Evolutionary conservation across 257 asterid genomes (phyloP).

Genomic region (Petunia axillaris): DNA sequence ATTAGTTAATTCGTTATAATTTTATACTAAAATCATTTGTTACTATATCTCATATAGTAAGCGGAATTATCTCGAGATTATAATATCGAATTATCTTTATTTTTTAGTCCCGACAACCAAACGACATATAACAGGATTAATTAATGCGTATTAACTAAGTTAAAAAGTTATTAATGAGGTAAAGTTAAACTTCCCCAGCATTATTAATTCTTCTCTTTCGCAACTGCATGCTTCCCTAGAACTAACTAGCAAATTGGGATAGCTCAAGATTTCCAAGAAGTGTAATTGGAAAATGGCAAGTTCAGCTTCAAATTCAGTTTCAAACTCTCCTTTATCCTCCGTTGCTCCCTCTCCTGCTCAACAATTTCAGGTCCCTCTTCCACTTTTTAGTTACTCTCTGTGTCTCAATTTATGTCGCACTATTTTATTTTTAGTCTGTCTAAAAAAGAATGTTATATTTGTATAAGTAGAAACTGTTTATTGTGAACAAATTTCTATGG

Average conservation of each 20-base stretch:
- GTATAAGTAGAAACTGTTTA: too few species aligned
- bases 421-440: too few species aligned
- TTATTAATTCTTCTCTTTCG: neutral
- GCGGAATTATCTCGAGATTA: too few species aligned
- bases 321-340: conserved; percentile 9
- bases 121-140: neutral
- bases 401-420: too few species aligned
- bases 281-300: neutral
- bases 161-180: neutral
- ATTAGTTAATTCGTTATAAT: too few species aligned
- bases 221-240: too few species aligned
- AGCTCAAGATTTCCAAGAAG: neutral
- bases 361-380: conserved; percentile 15
- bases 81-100: too few species aligned
- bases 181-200: neutral
- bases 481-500: too few species aligned
- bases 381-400: neutral
- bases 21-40: too few species aligned
- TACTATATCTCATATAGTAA: too few species aligned
- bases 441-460: too few species aligned
- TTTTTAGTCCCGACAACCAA: too few species aligned
- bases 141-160: neutral
- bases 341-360: conserved; percentile 19
- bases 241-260: neutral
- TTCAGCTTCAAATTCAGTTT: neutral